Base-by-base conservation (phyloP, 2,329 filamentous ascomycete genomes). In the Clarireedia paspali region DNA sequence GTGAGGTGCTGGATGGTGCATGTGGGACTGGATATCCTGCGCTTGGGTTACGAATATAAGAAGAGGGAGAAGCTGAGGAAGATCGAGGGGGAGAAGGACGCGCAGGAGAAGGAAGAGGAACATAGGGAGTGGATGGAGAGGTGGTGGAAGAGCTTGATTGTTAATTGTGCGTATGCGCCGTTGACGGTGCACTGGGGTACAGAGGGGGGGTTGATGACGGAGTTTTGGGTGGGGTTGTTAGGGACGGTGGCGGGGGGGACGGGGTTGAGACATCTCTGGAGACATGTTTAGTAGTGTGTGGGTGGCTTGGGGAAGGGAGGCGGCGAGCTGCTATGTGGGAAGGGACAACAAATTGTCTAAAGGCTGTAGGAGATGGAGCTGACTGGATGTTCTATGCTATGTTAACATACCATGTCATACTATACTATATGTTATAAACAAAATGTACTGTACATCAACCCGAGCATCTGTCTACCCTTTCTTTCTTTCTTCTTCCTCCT, bases 111-210 rank as follows among this genome's bases (percentile, higher is more conserved):
- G 61, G 67, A 57, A 60, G 67, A 56, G 70, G 72, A 63, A 51
- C 68, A 67, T 50, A 65, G 58, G 63, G 65, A 58, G 62, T 66
- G 50, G 66, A 68, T 39, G 63, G 67, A 57, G 49, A 59, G 57
- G 62, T 91, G 82, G 81, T 84, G 80, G 76, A 82, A 79, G 67
- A 81, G 85, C 66, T 72, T 92, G 53, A 75, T 83, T 20, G 79
- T 84, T 44, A 91, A 90, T 71, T 68, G 82, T 59, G 84, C 87
- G 34, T 95, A 89, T 83, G 83, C 88, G 55, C 90, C 91, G 34
- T 75, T 95, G 68, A 92, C 89, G 59, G 67, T 92, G 26, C 90
- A 96, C 74, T 96, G 88, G 86, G 87, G 89, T 65, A 70, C 85
- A 42, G 83, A 88, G 58, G 74, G 80, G 56, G 89, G 88, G 0